Evolutionary conservation across 805 yeast species (phyloP).

Genomic region (Wickerhamomyces strasburgensis): DNA sequence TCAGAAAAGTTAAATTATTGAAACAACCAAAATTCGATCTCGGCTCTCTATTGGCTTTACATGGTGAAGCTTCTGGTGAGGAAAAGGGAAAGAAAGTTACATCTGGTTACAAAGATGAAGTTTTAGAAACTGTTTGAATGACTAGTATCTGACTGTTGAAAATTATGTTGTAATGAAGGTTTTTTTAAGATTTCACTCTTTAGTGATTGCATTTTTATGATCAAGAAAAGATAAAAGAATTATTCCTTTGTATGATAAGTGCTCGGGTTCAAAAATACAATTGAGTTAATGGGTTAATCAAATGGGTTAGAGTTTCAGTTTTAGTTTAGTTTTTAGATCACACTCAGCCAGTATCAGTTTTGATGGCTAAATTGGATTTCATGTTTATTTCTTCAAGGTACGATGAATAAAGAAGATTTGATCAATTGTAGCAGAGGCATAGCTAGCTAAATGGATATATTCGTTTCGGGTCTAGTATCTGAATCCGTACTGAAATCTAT

Average conservation of each 20-base stretch:
- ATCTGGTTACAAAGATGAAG: conserved; percentile 95
- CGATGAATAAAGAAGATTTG: too few relatives aligned
- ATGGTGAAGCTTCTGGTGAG: conserved; percentile 92
- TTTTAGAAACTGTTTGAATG: conserved; percentile 89
- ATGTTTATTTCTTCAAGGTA: too few relatives aligned
- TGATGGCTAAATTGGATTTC: neutral
- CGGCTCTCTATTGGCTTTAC: conserved; percentile 92
- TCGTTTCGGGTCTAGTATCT: too few relatives aligned
- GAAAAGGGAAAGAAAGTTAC: conserved; percentile 95
- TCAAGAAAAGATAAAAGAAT: conserved; percentile 11
- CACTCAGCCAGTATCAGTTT: neutral
- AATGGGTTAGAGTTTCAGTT: conserved; percentile 10
- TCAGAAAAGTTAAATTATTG: conserved; percentile 97
- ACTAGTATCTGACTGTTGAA: too few relatives aligned
- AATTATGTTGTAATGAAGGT: too few relatives aligned
- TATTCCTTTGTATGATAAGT: too few relatives aligned
- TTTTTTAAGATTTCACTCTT: too few relatives aligned
- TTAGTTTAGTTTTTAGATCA: neutral
- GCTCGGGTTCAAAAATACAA: too few relatives aligned
- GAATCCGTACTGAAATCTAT: too few relatives aligned
- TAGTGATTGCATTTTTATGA: conserved; percentile 8
- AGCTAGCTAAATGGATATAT: too few relatives aligned
- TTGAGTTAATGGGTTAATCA: too few relatives aligned
- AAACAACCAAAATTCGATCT: conserved; percentile 98
- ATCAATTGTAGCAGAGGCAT: too few relatives aligned